These are phyloP conservation scores for Phytophthora ramorum DNA, from an alignment of 352 stramenopile genomes.

Conservation along the genomic window DNA sequence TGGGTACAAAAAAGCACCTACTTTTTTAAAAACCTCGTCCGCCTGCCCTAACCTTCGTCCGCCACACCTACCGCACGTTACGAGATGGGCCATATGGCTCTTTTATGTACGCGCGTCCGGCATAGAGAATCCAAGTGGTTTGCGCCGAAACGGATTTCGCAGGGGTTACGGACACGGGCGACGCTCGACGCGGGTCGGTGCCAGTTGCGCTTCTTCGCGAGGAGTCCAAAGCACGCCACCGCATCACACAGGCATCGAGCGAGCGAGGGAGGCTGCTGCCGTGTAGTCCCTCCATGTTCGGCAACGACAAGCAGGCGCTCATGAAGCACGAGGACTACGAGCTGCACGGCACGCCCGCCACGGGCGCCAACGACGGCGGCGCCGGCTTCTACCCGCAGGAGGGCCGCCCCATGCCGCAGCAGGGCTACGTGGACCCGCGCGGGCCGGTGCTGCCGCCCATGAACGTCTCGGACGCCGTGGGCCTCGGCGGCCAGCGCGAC, in stretches of 20 bases:
- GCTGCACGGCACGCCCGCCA: slow-evolving; percentile 60
- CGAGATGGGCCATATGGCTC: no score
- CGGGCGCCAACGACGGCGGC: slow-evolving; percentile 56
- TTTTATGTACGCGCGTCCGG: neutral
- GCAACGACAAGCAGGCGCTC: slow-evolving; percentile 43
- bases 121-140: slow-evolving; percentile 21
- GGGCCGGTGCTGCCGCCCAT: slow-evolving; percentile 67
- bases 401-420: slow-evolving; percentile 52
- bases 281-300: slow-evolving; percentile 46
- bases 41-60: neutral
- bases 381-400: slow-evolving; percentile 56
- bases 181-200: neutral
- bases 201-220: slow-evolving; percentile 46
- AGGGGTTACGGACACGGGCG: slow-evolving; percentile 21
- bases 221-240: slow-evolving; percentile 22
- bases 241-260: neutral
- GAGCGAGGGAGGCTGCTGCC: neutral
- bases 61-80: neutral
- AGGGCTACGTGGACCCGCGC: slow-evolving; percentile 73
- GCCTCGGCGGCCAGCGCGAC: slow-evolving; percentile 57
- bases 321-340: slow-evolving; percentile 65
- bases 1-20: neutral
- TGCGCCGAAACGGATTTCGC: slow-evolving; percentile 23
- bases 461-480: slow-evolving; percentile 73
- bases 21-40: neutral